phyloP scores from a whole-genome alignment of 2,329 filamentous ascomycete species.

The Cytospora mali region DNA sequence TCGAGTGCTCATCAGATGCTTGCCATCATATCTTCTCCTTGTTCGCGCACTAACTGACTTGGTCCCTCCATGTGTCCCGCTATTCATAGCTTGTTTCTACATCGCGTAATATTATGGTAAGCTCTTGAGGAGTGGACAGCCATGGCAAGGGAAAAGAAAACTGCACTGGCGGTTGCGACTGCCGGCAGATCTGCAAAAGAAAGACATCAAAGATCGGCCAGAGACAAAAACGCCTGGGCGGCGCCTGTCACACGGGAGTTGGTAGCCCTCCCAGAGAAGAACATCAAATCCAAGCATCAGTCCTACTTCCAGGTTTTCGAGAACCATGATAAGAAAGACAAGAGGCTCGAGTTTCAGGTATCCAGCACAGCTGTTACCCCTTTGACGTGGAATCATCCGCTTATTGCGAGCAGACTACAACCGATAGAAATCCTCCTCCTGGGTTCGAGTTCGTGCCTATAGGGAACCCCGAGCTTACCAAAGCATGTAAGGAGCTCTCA shows the following conservation, averaged over 20 bases:
- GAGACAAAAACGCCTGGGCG: constrained; percentile 33
- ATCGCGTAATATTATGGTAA: constrained; percentile 31
- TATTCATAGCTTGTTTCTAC: constrained; percentile 6
- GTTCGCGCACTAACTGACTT: constrained; percentile 17
- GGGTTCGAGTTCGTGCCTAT: constrained; percentile 66
- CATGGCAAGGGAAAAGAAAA: constrained; percentile 38
- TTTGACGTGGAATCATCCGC: constrained; percentile 24
- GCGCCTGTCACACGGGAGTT: constrained; percentile 34
- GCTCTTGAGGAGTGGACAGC: constrained; percentile 28
- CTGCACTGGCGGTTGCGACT: constrained; percentile 30
- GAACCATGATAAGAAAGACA: constrained; percentile 62
- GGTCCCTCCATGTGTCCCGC: constrained; percentile 6
- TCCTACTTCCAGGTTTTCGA: constrained; percentile 67
- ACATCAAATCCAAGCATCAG: constrained; percentile 56
- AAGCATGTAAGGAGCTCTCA: constrained; percentile 65
- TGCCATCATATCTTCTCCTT: constrained; percentile 12
- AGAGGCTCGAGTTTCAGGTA: constrained; percentile 66
- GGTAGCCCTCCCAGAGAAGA: constrained; percentile 36
- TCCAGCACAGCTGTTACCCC: constrained; percentile 1
- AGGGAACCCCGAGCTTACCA: constrained; percentile 63
- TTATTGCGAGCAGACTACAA: constrained; percentile 51
- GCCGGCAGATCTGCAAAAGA: constrained; percentile 37
- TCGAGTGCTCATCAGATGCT: constrained; percentile 18
- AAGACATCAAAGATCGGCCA: constrained; percentile 36
- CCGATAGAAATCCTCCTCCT: constrained; percentile 54